A percentile compares a stretch with the other conserved stretches of the same genome.
Conservation (phyloP, 768 basidiomycete genomes). For the Tylopilus vinaceipallidus region DNA sequence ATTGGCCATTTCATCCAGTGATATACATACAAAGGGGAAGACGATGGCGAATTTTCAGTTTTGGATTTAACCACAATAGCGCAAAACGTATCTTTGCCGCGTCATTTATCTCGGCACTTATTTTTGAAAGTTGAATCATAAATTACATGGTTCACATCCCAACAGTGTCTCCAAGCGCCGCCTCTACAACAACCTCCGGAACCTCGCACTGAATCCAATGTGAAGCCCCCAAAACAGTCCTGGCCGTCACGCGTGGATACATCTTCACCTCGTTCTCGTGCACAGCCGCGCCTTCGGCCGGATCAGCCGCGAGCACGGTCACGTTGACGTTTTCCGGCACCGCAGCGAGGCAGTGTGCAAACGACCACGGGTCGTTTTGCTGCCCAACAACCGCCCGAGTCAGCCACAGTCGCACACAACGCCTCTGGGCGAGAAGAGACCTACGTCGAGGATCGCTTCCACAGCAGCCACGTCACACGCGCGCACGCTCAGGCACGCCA, state of each 20-base stretch:
- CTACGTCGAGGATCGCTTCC: slow-evolving; percentile 14
- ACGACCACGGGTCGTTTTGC: slow-evolving; percentile 27
- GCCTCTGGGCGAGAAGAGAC: background rate
- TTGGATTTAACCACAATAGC: too few relatives aligned
- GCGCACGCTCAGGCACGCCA: background rate
- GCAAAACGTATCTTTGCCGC: too few relatives aligned
- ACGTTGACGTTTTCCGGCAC: slow-evolving; percentile 11
- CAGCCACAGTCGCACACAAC: too few relatives aligned
- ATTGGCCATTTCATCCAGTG: slow-evolving; percentile 2
- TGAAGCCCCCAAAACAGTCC: slow-evolving; percentile 8
- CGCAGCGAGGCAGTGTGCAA: slow-evolving; percentile 2
- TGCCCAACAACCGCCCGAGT: too few relatives aligned
- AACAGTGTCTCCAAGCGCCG: too few relatives aligned
- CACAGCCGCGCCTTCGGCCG: background rate
- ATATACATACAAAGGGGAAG: slow-evolving; percentile 4
- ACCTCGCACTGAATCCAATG: slow-evolving; percentile 16
- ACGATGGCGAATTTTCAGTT: too few relatives aligned
- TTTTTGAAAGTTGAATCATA: too few relatives aligned
- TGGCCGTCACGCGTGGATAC: slow-evolving; percentile 3
- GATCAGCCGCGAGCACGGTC: slow-evolving; percentile 14
- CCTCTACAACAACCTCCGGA: slow-evolving; percentile 12
- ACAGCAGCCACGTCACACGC: slow-evolving; percentile 8
- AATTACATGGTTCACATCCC: too few relatives aligned
- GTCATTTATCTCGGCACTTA: too few relatives aligned
- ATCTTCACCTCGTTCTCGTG: slow-evolving; percentile 1